Base-by-base conservation (phyloP, 2,329 filamentous ascomycete species). In the Aspergillus caelatus region DNA sequence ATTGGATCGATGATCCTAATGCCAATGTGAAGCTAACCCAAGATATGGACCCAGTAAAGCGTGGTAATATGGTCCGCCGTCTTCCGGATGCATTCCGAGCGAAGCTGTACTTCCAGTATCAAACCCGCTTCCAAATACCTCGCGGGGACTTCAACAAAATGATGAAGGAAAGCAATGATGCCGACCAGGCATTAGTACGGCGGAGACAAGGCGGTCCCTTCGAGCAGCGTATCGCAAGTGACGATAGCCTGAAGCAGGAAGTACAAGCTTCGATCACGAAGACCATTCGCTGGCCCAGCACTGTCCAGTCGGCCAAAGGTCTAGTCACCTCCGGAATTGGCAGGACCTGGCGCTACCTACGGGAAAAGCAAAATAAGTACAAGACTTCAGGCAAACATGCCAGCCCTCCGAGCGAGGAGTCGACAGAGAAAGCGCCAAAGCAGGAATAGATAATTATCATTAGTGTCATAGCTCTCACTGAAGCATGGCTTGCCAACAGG, bases 31-130 rank as follows among this genome's bases (percentile, higher is more conserved):
- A 81, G 19, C 82, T 99, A 23, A 84, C 85, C 48, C 95, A 99
- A 78, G 93, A 98, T 72, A 96, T 98, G 93, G 92, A 97, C 71
- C 92, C 94, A 0, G 81, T 92, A 62, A 93, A 91, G 73, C 89
- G 95, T 62, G 93, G 92, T 21, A 99, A 99, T 78, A 99, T 99
- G 92, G 94, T 99, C 11, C 89, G 95, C 6, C 90, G 95, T 14
- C 83, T 99, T 12, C 95, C 95, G 4, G 90, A 91, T 71, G 85
- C 89, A 7, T 98, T 99, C 84, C 88, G 95, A 43, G 88, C 91
- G 60, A 94, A 93, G 63, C 83, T 99, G 0, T 99, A 99, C 80
- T 97, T 97, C 78, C 89, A 94, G 72, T 99, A 97, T 77, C 94
- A 97, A 77, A 89, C 90, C 75, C 94, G 96, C 73, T 96, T 94